These are phyloP conservation scores for Leishmania amazonensis DNA, from an alignment of 208 protist genomes.

Conservation along the genomic window DNA sequence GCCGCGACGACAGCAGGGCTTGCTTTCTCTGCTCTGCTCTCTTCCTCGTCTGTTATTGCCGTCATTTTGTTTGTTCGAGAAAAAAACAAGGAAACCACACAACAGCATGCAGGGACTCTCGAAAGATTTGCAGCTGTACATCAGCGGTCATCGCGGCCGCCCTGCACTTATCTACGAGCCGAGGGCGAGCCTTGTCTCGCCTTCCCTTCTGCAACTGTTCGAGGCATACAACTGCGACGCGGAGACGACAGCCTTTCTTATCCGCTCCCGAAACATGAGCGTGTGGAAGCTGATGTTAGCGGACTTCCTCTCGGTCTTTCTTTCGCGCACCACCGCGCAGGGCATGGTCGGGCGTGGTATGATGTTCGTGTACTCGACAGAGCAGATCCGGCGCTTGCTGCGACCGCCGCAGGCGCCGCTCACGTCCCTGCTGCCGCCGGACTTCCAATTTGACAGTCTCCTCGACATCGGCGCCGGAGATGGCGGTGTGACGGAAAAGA, in stretches of 20 bases:
- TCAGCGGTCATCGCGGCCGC: conserved; percentile 37
- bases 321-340: conserved; percentile 83
- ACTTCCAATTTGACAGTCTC: conserved; percentile 21
- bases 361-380: conserved; percentile 86
- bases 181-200: conserved; percentile 38
- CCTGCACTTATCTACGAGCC: conserved; percentile 55
- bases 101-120: conserved; percentile 31
- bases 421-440: conserved; percentile 12
- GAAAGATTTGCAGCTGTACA: conserved; percentile 38
- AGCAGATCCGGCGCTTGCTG: conserved; percentile 57
- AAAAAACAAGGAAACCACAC: background rate
- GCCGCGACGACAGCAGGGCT: background rate
- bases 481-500: conserved; percentile 67
- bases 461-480: conserved; percentile 79
- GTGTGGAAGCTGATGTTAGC: conserved; percentile 43
- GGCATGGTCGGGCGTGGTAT: conserved; percentile 60
- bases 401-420: conserved; percentile 23
- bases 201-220: conserved; percentile 40
- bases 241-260: conserved; percentile 62
- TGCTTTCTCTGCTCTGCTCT: background rate
- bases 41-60: background rate
- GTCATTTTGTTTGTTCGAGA: background rate
- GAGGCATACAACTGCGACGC: conserved; percentile 46
- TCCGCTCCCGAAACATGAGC: conserved; percentile 35
- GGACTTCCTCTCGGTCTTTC: conserved; percentile 43